Conservation (phyloP, 805 yeast genomes). For the Cyberlindnera xishuangbannaensis region DNA sequence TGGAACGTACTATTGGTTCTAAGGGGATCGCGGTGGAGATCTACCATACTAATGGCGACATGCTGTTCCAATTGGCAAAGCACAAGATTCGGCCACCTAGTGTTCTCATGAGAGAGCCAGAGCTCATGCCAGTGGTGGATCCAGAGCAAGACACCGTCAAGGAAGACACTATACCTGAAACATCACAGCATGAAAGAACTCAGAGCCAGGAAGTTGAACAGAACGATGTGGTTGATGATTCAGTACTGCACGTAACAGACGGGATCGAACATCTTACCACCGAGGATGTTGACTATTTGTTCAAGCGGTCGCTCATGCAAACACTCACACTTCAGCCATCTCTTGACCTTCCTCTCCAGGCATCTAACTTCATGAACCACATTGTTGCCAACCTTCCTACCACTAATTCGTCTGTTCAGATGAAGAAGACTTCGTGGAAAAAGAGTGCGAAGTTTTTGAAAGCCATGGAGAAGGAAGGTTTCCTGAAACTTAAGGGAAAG, state of each 20-base stretch:
- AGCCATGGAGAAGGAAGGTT: conserved; percentile 73
- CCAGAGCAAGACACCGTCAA: too few relatives aligned
- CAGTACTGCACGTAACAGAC: too few relatives aligned
- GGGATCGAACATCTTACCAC: conserved; percentile 32
- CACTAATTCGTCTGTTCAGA: conserved; percentile 49
- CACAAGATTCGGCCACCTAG: conserved; percentile 5
- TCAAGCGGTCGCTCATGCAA: conserved; percentile 64
- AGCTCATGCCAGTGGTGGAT: too few relatives aligned
- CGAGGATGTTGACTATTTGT: conserved; percentile 71
- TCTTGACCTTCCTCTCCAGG: conserved; percentile 52
- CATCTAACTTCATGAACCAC: conserved; percentile 71
- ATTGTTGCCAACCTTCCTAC: conserved; percentile 70
- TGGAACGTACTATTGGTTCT: conserved; percentile 47
- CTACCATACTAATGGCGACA: conserved; percentile 65
- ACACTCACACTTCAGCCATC: conserved; percentile 54
- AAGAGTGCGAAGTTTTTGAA: conserved; percentile 81
- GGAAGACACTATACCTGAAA: neutral
- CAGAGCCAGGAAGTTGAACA: conserved; percentile 3
- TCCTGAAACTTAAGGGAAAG: conserved; percentile 71
- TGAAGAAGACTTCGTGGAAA: conserved; percentile 85
- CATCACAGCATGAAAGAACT: neutral
- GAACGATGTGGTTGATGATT: conserved; percentile 15
- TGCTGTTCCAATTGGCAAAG: conserved; percentile 35
- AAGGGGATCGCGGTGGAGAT: conserved; percentile 77
- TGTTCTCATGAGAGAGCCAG: neutral